phyloP scores from a whole-genome alignment of 2,329 filamentous ascomycete genomes.

The Celoporthe dispersa region DNA sequence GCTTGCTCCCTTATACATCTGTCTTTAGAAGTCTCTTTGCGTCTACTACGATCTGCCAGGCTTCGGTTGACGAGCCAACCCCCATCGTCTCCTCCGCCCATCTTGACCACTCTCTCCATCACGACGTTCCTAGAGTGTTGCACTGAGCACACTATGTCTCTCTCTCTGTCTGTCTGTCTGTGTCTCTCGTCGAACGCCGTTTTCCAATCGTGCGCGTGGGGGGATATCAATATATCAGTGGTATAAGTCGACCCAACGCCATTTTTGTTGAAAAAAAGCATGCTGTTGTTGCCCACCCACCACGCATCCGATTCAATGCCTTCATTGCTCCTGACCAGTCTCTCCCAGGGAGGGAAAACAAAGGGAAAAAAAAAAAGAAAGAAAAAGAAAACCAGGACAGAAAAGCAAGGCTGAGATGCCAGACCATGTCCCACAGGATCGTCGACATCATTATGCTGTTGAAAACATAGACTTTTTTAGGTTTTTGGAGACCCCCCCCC shows the following conservation, averaged over 20 bases:
- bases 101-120: not conserved
- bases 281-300: constrained; percentile 24
- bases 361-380: constrained; percentile 1
- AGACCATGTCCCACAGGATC: constrained; percentile 16
- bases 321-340: constrained; percentile 15
- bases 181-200: constrained; percentile 19
- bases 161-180: not conserved
- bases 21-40: not conserved
- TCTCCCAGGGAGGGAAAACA: not conserved
- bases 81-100: constrained; percentile 8
- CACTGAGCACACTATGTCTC: constrained; percentile 4
- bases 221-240: constrained; percentile 31
- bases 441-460: constrained; percentile 35
- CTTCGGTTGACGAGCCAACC: constrained; percentile 30
- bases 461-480: constrained; percentile 36
- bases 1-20: constrained; percentile 14
- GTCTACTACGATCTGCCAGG: constrained; percentile 17
- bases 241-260: constrained; percentile 30
- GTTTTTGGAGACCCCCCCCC: constrained; percentile 11
- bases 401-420: constrained; percentile 19
- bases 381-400: constrained; percentile 8
- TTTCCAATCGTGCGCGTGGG: constrained; percentile 12
- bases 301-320: not conserved
- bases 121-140: not conserved
- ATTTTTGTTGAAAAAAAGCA: constrained; percentile 33